Base-by-base conservation (phyloP, 2,329 filamentous ascomycete genomes). In the Fusarium verrucosum region DNA sequence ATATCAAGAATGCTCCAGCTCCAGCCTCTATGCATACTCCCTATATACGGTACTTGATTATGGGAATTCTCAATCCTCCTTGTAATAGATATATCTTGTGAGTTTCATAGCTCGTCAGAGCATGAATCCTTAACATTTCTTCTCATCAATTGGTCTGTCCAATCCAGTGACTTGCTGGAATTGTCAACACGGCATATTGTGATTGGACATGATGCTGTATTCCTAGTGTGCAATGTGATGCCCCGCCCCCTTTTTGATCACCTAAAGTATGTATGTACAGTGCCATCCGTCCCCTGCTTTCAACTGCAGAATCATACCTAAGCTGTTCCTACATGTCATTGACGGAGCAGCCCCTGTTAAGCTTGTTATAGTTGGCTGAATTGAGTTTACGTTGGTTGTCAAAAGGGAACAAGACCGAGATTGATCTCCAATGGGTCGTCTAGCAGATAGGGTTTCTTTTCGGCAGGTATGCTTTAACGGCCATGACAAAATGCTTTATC, bases 171-270 rank as follows among this genome's bases (percentile, higher is more conserved):
- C 41, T 61, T 56, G 58, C 57, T 61, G 22, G 49, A 61, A 56
- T 23, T 49, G 49, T 62, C 42, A 35, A 40, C 22, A 43, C 22
- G 32, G 14, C 36, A 28, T 11, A 37, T 17, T 47, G 37, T 61
- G 49, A 61, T 61, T 61, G 58, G 58, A 19, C n/a, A 23, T 30
- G 20, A 38, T 50, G 28, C 36, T 41, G 36, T 56, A 36, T 35
- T 50, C 36, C 36, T 42, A 56, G 42, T 36, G 32, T 30, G 22
- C 23, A 25, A 25, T 25, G 10, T 25, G 51, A 43, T 49, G 49
- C 49, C 58, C 57, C 58, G 42, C 49, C 58, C 58, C 58, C 58
- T 46, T 62, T 60, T 61, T 38, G 30, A 56, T 49, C 47, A 42
- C n/a, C n/a, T n/a, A n/a, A n/a, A n/a, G n/a, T n/a, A 37, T 43